phyloP scores from a whole-genome alignment of 306 rosid species.

The Glycine tomentella region DNA sequence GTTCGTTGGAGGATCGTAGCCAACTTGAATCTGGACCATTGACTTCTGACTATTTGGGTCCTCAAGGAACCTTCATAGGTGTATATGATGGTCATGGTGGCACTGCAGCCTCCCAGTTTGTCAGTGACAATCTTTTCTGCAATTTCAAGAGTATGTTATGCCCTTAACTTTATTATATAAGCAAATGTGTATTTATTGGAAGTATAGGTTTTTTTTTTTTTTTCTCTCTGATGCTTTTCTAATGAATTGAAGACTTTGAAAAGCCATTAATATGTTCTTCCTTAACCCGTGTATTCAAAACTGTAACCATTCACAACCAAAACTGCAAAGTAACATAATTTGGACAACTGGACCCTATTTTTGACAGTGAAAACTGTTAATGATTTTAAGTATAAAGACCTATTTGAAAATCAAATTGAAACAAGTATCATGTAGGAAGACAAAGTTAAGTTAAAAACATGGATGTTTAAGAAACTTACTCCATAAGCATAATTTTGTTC shows the following conservation, averaged over 20 bases:
- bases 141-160: conserved; percentile 80
- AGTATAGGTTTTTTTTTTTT: background rate
- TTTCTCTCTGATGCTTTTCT: background rate
- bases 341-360: too few relatives aligned
- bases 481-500: too few relatives aligned
- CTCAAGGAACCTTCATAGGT: conserved; percentile 78
- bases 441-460: background rate
- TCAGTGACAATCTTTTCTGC: conserved; percentile 71
- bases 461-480: conserved; percentile 8
- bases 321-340: background rate
- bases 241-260: background rate
- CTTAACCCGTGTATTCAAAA: background rate
- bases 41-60: conserved; percentile 59
- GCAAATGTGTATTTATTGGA: background rate
- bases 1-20: conserved; percentile 75
- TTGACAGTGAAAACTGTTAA: background rate
- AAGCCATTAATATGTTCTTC: too few relatives aligned
- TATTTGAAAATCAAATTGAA: background rate
- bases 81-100: conserved; percentile 95
- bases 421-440: background rate
- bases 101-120: conserved; percentile 70
- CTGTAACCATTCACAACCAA: too few relatives aligned
- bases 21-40: conserved; percentile 83
- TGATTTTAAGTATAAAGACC: background rate
- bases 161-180: conserved; percentile 30